These are phyloP conservation scores for Inga laurina DNA, from an alignment of 306 rosid species.

Conservation along the genomic window DNA sequence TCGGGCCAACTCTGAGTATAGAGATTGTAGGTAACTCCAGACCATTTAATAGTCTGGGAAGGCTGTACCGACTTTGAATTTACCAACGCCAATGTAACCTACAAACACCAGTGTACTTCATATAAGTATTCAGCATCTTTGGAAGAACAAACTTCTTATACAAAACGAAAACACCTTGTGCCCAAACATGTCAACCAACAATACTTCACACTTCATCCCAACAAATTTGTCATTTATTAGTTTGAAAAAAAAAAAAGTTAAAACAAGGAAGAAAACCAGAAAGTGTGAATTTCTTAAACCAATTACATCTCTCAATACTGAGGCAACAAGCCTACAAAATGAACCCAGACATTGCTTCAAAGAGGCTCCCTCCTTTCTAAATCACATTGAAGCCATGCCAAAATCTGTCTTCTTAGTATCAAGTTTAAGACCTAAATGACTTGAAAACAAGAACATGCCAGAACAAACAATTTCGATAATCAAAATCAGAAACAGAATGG, in stretches of 20 bases:
- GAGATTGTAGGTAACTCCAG: conserved; percentile 49
- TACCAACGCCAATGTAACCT: conserved; percentile 42
- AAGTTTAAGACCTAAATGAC: too few relatives aligned
- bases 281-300: neutral
- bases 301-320: neutral
- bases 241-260: neutral
- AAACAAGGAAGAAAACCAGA: neutral
- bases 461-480: too few relatives aligned
- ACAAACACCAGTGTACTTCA: conserved; percentile 22
- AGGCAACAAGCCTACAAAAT: neutral
- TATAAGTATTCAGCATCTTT: conserved; percentile 26
- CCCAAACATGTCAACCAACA: neutral
- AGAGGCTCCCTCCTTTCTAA: neutral
- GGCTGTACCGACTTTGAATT: conserved; percentile 30
- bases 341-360: neutral
- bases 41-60: conserved; percentile 39
- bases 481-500: too few relatives aligned
- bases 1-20: conserved; percentile 39
- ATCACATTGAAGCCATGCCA: neutral
- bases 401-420: too few relatives aligned
- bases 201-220: neutral
- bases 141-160: neutral
- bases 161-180: neutral
- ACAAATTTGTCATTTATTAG: neutral
- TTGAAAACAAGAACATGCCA: too few relatives aligned